Evolutionary conservation across 345 rosid species (phyloP).

Genomic region (Hibiscus syriacus): DNA sequence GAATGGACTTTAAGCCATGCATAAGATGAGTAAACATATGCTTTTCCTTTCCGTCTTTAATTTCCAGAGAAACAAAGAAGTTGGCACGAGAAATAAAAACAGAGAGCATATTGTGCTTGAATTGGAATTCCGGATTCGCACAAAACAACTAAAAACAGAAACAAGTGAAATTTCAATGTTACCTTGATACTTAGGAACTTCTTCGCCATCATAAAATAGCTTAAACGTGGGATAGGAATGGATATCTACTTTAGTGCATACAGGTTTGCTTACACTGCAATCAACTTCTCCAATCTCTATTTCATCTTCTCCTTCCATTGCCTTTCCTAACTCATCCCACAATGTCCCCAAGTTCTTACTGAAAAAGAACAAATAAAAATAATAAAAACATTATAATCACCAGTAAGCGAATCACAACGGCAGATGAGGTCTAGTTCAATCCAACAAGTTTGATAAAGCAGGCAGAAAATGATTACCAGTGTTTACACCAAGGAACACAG

Average conservation of each 20-base stretch:
- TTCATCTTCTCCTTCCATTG: constrained; percentile 87
- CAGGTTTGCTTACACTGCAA: constrained; percentile 61
- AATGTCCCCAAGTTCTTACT: constrained; percentile 85
- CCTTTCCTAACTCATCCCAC: constrained; percentile 89
- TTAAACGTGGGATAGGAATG: constrained; percentile 95
- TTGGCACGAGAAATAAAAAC: neutral
- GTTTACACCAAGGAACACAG: constrained; percentile 99
- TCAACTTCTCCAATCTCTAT: constrained; percentile 98
- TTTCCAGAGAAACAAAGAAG: no score
- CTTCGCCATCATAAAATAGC: constrained; percentile 85
- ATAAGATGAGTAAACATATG: neutral
- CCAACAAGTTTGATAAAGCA: neutral
- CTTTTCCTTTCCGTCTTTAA: no score
- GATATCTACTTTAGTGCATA: constrained; percentile 81
- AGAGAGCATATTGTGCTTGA: neutral
- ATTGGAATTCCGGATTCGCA: neutral
- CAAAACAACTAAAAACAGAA: neutral
- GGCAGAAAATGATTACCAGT: constrained; percentile 48
- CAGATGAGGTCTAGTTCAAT: neutral
- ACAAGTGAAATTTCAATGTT: constrained; percentile 1
- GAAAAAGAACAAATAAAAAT: constrained; percentile 8
- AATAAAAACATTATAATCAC: neutral
- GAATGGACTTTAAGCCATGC: neutral
- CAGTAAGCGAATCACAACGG: constrained; percentile 9
- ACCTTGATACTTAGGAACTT: constrained; percentile 89